Base-by-base conservation (phyloP, 2,329 filamentous ascomycete genomes). In the Beauveria australis region DNA sequence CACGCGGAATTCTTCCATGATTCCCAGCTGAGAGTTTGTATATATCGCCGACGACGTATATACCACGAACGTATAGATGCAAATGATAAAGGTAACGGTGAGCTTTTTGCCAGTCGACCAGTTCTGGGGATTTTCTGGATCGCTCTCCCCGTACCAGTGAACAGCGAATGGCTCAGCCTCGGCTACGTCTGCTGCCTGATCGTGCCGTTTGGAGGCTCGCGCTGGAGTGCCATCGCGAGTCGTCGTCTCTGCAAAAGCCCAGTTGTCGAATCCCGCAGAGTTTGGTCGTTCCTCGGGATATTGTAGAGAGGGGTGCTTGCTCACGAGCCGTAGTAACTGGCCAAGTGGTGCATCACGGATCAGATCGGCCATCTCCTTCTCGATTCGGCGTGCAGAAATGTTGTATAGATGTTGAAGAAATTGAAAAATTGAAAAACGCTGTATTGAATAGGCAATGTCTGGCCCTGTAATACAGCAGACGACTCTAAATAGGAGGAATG, bases 1-100 rank as follows among this genome's bases (percentile, higher is more conserved):
- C 46, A 87, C 79, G 33, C 76, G 76, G 64, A 86, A 88, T 19
- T 75, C 73, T 8, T 72, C 63, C 68, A 81, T 79, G 16, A 88
- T 74, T 8, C 80, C 80, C 28, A 69, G 65, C 33, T 72, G 70
- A 10, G 75, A 77, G 6, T 78, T 71, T 0, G 77, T 78, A 66
- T 80, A 81, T 63, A 81, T 80, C 55, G 78, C 72, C 0, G 74
- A 77, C 1, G 73, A 72, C 4, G 75, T 75, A 70, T 84, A 85
- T 60, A 86, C 83, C 26, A 83, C 79, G 63, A 86, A 81, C 0
- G 84, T 87, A 74, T 81, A 86, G 3, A 83, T 64, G 61, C 79
- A 80, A 62, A 81, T 82, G 56, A 81, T 66, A 47, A 75, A 12
- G 4, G 75, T 68, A 48, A 83, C 68, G 62, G 74, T 68, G 16